Conservation (phyloP, 2,329 filamentous ascomycete genomes). For the Monilinia polystroma region DNA sequence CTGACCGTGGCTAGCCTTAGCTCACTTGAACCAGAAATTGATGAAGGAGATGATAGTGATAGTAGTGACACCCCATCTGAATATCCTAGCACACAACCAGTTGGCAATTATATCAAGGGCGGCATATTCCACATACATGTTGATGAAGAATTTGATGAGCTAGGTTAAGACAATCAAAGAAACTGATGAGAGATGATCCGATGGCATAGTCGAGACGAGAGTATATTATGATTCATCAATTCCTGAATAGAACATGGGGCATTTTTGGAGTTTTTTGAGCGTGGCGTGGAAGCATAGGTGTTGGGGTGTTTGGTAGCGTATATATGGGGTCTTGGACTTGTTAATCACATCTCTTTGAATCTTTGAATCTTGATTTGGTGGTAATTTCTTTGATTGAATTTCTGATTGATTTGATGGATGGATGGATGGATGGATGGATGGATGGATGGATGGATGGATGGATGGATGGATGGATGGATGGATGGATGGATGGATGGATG, state of each 20-base stretch:
- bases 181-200: neutral
- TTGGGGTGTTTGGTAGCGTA: neutral
- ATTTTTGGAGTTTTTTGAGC: constrained; percentile 4
- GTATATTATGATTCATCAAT: neutral
- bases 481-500: constrained; percentile 1
- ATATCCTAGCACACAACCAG: constrained; percentile 23
- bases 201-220: neutral
- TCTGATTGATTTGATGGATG: neutral
- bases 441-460: too few relatives aligned
- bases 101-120: neutral
- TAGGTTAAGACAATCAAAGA: neutral
- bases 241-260: neutral
- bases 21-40: neutral
- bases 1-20: neutral
- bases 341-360: neutral
- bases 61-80: constrained; percentile 23
- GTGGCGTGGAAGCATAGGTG: neutral
- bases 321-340: neutral
- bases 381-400: neutral
- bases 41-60: constrained; percentile 22
- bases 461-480: too few relatives aligned
- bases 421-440: too few relatives aligned
- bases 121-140: constrained; percentile 19
- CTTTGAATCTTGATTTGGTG: neutral
- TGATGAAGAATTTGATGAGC: constrained; percentile 25